Conservation (phyloP, 768 basidiomycete species). For the Macrocybe gigantea region DNA sequence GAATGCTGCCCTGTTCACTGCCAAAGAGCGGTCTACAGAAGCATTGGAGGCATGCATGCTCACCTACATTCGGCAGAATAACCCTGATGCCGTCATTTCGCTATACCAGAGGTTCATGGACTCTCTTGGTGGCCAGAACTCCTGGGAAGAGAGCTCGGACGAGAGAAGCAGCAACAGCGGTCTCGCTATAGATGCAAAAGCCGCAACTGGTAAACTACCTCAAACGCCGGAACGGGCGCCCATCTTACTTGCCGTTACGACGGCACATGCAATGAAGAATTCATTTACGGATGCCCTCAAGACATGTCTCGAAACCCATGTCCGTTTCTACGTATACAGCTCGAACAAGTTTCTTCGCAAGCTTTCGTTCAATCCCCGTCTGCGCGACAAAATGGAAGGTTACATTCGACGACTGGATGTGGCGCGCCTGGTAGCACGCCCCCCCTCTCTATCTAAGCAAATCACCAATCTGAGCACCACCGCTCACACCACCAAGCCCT, state of each 20-base stretch:
- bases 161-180: slow-evolving; percentile 5
- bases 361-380: slow-evolving; percentile 24
- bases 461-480: slow-evolving; percentile 38
- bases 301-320: slow-evolving; percentile 30
- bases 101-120: slow-evolving; percentile 36
- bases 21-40: slow-evolving; percentile 35
- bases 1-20: slow-evolving; percentile 45
- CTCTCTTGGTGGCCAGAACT: slow-evolving; percentile 14
- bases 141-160: slow-evolving; percentile 13
- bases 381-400: slow-evolving; percentile 34
- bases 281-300: slow-evolving; percentile 54
- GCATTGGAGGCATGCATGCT: slow-evolving; percentile 48
- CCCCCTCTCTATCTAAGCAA: slow-evolving; percentile 43
- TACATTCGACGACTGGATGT: slow-evolving; percentile 45
- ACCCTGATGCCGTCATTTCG: slow-evolving; percentile 36
- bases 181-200: slow-evolving; percentile 15
- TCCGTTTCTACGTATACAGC: slow-evolving; percentile 27
- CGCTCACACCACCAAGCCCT: slow-evolving; percentile 37
- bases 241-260: slow-evolving; percentile 46
- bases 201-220: slow-evolving; percentile 7
- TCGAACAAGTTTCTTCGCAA: slow-evolving; percentile 33
- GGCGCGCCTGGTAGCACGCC: slow-evolving; percentile 46
- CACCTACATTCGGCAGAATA: slow-evolving; percentile 31
- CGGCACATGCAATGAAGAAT: slow-evolving; percentile 55
- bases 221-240: slow-evolving; percentile 25